Percentiles rank a stretch among this genome's conserved stretches.
These are phyloP conservation scores for Apophysomyces sp. DNA, from an alignment of 371 early-diverging fungal species.

Conservation along the genomic window DNA sequence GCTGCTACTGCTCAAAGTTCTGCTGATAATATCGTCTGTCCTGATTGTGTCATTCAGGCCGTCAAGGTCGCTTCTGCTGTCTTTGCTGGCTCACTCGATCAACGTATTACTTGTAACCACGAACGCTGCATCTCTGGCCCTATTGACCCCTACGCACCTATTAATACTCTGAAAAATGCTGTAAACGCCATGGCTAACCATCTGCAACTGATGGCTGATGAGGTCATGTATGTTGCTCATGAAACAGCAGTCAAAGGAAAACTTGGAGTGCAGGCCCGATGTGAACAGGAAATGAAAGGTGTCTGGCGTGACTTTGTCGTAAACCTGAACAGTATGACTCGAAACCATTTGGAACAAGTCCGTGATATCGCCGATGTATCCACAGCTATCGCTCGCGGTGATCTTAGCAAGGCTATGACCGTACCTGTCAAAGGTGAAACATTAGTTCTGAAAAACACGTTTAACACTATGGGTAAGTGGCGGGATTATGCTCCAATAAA, in stretches of 20 bases:
- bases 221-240: constrained; percentile 60
- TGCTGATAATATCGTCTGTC: constrained; percentile 42
- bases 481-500: not conserved
- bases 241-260: constrained; percentile 69
- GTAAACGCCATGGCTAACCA: constrained; percentile 70
- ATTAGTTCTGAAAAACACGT: constrained; percentile 63
- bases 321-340: constrained; percentile 67
- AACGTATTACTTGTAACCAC: constrained; percentile 46
- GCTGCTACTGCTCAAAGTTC: constrained; percentile 23
- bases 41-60: constrained; percentile 46
- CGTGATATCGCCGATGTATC: constrained; percentile 76
- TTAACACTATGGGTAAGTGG: constrained; percentile 67
- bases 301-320: constrained; percentile 72
- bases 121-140: constrained; percentile 29
- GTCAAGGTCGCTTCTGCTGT: constrained; percentile 52
- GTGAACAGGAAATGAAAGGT: constrained; percentile 59
- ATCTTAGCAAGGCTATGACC: constrained; percentile 65
- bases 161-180: constrained; percentile 50
- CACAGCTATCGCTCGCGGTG: constrained; percentile 71
- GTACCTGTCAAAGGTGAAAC: constrained; percentile 68
- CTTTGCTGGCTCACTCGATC: constrained; percentile 43
- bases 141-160: constrained; percentile 32
- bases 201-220: constrained; percentile 52
- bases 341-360: constrained; percentile 67
- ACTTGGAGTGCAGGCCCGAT: constrained; percentile 63